Evolutionary conservation across 1,284 basidiomycete species (phyloP).

Genomic region (Apiotrichum domesticum): DNA sequence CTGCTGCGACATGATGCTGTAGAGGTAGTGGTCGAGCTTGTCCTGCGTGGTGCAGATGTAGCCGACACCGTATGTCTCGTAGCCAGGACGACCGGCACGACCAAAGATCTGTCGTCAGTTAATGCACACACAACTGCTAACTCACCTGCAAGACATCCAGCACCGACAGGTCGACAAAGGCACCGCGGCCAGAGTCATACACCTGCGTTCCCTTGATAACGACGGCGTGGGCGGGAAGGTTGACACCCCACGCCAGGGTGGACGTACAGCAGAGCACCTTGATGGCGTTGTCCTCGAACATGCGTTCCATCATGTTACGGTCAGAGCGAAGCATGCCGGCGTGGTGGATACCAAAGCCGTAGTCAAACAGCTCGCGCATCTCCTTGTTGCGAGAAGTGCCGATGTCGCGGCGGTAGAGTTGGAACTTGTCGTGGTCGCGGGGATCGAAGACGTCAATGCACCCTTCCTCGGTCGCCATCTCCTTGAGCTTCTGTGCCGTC

Average conservation of each 20-base stretch:
- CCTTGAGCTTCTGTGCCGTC: constrained; percentile 75
- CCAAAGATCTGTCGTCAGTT: constrained; percentile 68
- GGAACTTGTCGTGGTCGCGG: constrained; percentile 68
- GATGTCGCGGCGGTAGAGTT: constrained; percentile 70
- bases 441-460: constrained; percentile 71
- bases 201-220: constrained; percentile 98
- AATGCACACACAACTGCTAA: no score
- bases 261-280: constrained; percentile 98
- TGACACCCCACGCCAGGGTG: constrained; percentile 98
- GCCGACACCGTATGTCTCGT: constrained; percentile 92
- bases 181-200: constrained; percentile 81
- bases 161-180: constrained; percentile 88
- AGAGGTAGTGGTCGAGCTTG: constrained; percentile 86
- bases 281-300: constrained; percentile 87
- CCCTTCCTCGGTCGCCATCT: constrained; percentile 70
- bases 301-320: constrained; percentile 88
- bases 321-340: constrained; percentile 96
- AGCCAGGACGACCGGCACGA: constrained; percentile 90
- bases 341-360: constrained; percentile 96
- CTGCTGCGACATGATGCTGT: constrained; percentile 82
- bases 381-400: constrained; percentile 81
- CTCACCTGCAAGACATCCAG: constrained; percentile 73
- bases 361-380: constrained; percentile 90
- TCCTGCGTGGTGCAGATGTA: constrained; percentile 94
- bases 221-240: constrained; percentile 95